phyloP scores from a whole-genome alignment of 2,329 filamentous ascomycete genomes.

The Talaromyces sp. region DNA sequence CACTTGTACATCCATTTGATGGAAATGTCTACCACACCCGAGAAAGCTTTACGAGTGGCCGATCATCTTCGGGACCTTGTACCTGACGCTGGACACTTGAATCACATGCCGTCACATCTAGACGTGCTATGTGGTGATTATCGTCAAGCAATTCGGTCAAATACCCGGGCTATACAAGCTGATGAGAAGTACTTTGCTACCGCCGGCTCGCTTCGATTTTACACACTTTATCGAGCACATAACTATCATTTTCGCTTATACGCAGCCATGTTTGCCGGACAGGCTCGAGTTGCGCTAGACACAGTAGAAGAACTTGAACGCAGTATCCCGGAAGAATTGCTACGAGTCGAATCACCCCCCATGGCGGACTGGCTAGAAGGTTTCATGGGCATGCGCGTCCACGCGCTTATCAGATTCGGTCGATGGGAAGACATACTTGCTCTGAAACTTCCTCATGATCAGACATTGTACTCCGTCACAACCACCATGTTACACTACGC shows the following conservation, averaged over 20 bases:
- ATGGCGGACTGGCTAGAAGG: conserved; percentile 22
- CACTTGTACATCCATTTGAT: conserved; percentile 76
- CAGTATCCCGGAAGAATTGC: conserved; percentile 58
- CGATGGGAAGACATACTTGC: conserved; percentile 20
- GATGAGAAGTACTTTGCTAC: conserved; percentile 62
- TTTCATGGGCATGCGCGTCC: conserved; percentile 17
- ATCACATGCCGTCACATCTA: conserved; percentile 72
- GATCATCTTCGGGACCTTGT: conserved; percentile 61
- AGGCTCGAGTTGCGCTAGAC: conserved; percentile 59
- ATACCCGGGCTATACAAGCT: conserved; percentile 60
- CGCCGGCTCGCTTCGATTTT: conserved; percentile 64
- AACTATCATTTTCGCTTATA: conserved; percentile 71
- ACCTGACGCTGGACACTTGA: conserved; percentile 64
- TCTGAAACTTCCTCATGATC: conserved; percentile 32
- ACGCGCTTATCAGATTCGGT: conserved; percentile 20
- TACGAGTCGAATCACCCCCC: conserved; percentile 32
- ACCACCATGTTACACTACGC: conserved; percentile 65
- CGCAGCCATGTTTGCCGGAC: conserved; percentile 68
- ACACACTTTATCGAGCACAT: conserved; percentile 69
- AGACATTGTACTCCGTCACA: conserved; percentile 61
- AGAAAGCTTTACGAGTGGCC: conserved; percentile 58
- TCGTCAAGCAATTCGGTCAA: conserved; percentile 60
- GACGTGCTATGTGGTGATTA: conserved; percentile 71
- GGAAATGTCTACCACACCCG: conserved; percentile 68
- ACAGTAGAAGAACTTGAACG: conserved; percentile 56